Evolutionary conservation across 2,329 filamentous ascomycete genomes (phyloP).

Genomic region (Coniella vitis): DNA sequence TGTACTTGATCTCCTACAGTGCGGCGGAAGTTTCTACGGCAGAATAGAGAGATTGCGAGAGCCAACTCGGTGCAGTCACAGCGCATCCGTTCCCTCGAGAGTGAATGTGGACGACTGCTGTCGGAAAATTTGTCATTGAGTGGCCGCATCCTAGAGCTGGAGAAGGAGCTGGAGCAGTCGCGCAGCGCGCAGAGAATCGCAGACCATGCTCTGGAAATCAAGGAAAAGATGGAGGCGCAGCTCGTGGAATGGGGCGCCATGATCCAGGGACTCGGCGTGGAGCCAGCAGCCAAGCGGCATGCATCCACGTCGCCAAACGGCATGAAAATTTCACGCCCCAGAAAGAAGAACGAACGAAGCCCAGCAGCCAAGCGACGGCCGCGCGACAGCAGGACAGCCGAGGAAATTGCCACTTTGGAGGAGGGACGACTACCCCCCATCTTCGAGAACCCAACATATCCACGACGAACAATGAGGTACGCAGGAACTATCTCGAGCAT

Average conservation of each 20-base stretch:
- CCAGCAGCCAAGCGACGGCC: conserved; percentile 48
- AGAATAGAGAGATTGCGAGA: conserved; percentile 77
- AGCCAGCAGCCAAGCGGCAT: conserved; percentile 47
- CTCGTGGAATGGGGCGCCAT: conserved; percentile 63
- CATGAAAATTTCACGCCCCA: conserved; percentile 34
- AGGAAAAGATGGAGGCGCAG: conserved; percentile 64
- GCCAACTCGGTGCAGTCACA: conserved; percentile 72
- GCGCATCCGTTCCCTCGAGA: conserved; percentile 69
- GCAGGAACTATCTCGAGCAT: conserved; percentile 21
- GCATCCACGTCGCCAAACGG: conserved; percentile 26
- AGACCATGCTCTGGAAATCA: conserved; percentile 63
- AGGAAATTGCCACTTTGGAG: conserved; percentile 42
- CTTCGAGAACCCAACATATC: conserved; percentile 60
- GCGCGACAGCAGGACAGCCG: conserved; percentile 48
- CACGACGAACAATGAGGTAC: conserved; percentile 62
- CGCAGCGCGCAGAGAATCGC: conserved; percentile 52
- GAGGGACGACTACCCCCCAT: conserved; percentile 60
- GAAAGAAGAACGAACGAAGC: conserved; percentile 38
- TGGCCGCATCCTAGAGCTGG: conserved; percentile 61
- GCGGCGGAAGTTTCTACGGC: conserved; percentile 70
- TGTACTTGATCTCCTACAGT: conserved; percentile 42
- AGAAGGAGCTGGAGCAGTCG: conserved; percentile 60
- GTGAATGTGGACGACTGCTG: conserved; percentile 66
- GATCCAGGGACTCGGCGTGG: conserved; percentile 57
- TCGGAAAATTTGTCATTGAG: conserved; percentile 73